phyloP scores from a whole-genome alignment of 345 rosid genomes.

The Iberis pinnata region DNA sequence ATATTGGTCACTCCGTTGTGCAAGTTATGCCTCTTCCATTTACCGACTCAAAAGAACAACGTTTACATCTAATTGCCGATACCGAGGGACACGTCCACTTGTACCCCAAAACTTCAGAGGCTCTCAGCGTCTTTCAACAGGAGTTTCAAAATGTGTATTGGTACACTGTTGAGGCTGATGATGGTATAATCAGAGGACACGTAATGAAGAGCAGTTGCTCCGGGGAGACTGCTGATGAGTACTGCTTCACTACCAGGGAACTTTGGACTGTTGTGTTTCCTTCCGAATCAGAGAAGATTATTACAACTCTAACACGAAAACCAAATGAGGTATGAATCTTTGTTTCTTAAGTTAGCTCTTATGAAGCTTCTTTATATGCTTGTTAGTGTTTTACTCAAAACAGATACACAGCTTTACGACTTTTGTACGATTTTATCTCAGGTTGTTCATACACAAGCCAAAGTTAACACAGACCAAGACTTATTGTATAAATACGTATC shows the following conservation, averaged over 20 bases:
- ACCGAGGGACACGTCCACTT: slow-evolving; percentile 55
- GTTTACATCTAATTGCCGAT: slow-evolving; percentile 78
- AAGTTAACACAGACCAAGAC: slow-evolving; percentile 78
- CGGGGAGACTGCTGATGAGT: slow-evolving; percentile 54
- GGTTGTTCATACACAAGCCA: slow-evolving; percentile 99
- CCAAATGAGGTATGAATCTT: slow-evolving; percentile 60
- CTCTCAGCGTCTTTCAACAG: slow-evolving; percentile 49
- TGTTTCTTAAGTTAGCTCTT: not conserved
- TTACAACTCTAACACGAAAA: slow-evolving; percentile 60
- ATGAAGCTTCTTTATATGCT: slow-evolving; percentile 1
- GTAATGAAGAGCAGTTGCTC: slow-evolving; percentile 52
- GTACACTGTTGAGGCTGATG: slow-evolving; percentile 71
- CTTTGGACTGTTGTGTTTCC: slow-evolving; percentile 95
- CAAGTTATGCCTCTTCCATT: slow-evolving; percentile 83
- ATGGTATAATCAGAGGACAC: slow-evolving; percentile 71
- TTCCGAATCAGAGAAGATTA: slow-evolving; percentile 77
- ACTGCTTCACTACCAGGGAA: slow-evolving; percentile 68
- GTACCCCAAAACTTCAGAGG: slow-evolving; percentile 75
- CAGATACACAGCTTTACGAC: not conserved
- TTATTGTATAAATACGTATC: slow-evolving; percentile 88
- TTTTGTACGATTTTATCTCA: slow-evolving; percentile 24
- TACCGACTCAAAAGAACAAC: slow-evolving; percentile 86
- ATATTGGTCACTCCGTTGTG: slow-evolving; percentile 57
- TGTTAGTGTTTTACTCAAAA: not conserved
- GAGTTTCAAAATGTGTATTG: slow-evolving; percentile 79